A percentile compares a stretch with the other conserved stretches of the same genome.
Conservation (phyloP, 805 yeast species). For the Saccharomycopsis selenospora region DNA sequence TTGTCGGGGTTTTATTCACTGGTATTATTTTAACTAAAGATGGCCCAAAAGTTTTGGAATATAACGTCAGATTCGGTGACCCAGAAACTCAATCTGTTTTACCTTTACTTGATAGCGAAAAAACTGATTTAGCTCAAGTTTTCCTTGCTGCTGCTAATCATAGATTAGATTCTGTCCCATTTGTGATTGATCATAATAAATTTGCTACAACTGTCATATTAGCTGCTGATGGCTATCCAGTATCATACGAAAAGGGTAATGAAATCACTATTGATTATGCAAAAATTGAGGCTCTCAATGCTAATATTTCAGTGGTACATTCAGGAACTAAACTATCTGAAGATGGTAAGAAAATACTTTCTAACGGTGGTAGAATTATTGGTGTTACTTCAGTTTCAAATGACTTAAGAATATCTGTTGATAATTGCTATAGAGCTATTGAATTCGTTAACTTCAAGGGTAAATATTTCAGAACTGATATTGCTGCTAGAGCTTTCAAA, state of each 20-base stretch:
- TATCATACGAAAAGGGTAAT: conserved; percentile 77
- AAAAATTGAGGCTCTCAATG: conserved; percentile 25
- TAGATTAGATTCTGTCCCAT: conserved; percentile 75
- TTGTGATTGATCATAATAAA: conserved; percentile 45
- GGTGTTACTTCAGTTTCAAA: conserved; percentile 85
- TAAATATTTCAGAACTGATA: conserved; percentile 83
- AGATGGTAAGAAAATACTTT: conserved; percentile 52
- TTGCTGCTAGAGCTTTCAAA: conserved; percentile 93
- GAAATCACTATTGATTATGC: conserved; percentile 51
- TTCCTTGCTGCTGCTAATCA: conserved; percentile 92
- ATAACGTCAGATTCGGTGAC: conserved; percentile 97
- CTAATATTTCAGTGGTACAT: conserved; percentile 75
- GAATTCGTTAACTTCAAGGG: conserved; percentile 62
- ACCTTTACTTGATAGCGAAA: conserved; percentile 67
- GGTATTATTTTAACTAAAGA: conserved; percentile 85
- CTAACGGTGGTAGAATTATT: conserved; percentile 95
- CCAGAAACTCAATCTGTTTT: conserved; percentile 98
- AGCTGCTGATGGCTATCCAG: conserved; percentile 98
- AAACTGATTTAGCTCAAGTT: conserved; percentile 86
- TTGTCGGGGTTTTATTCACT: conserved; percentile 91
- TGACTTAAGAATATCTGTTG: conserved; percentile 72
- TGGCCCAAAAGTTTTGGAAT: conserved; percentile 94
- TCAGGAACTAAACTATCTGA: conserved; percentile 73
- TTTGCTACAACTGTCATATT: conserved; percentile 89
- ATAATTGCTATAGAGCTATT: conserved; percentile 80